These are phyloP conservation scores for Parachaetomium inaequale DNA, from an alignment of 495 filamentous ascomycete genomes.

Conservation along the genomic window DNA sequence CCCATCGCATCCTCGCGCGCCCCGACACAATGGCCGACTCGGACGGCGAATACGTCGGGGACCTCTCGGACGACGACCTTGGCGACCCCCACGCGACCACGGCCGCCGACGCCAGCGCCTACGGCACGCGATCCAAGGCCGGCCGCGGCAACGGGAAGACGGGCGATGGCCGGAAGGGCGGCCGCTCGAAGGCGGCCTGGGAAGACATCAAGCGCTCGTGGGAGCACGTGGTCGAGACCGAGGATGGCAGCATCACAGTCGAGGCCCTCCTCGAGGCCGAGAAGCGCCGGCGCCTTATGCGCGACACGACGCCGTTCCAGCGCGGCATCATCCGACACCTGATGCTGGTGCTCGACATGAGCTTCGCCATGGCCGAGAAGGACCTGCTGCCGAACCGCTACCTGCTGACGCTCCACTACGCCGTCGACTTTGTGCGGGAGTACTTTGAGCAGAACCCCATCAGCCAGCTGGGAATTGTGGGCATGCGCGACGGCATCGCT, in stretches of 20 bases:
- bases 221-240: conserved; percentile 44
- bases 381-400: conserved; percentile 86
- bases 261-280: conserved; percentile 43
- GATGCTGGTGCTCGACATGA: conserved; percentile 88
- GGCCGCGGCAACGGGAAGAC: conserved; percentile 19
- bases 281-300: conserved; percentile 57
- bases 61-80: conserved; percentile 74
- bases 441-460: conserved; percentile 99
- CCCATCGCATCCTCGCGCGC: neutral
- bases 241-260: conserved; percentile 40
- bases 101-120: conserved; percentile 9
- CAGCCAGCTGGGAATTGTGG: conserved; percentile 85
- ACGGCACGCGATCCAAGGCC: conserved; percentile 27
- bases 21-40: conserved; percentile 60
- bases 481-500: conserved; percentile 87
- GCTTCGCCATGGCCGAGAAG: conserved; percentile 90
- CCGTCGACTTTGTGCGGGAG: conserved; percentile 82
- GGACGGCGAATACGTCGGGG: conserved; percentile 76
- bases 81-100: conserved; percentile 46
- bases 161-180: conserved; percentile 29
- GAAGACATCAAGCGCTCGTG: conserved; percentile 49
- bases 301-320: conserved; percentile 91
- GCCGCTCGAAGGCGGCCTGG: conserved; percentile 41
- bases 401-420: conserved; percentile 75
- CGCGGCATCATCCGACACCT: conserved; percentile 95